These are phyloP conservation scores for Stachybotrys echinatus DNA, from an alignment of 2,329 filamentous ascomycete species.

Conservation along the genomic window DNA sequence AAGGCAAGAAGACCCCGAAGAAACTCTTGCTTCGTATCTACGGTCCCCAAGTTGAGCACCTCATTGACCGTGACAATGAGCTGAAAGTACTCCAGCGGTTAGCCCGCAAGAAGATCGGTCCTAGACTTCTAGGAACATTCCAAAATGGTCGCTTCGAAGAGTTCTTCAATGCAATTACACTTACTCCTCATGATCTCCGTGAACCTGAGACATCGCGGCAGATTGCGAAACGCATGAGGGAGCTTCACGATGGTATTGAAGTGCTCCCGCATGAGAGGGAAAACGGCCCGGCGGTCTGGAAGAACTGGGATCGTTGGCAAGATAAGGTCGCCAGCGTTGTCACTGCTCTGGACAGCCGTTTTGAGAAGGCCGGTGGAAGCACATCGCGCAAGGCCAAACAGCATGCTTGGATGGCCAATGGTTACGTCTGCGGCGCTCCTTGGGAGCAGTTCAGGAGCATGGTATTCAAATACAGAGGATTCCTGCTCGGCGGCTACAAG, in stretches of 20 bases:
- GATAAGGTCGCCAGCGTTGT: constrained; percentile 58
- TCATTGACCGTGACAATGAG: constrained; percentile 91
- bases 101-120: constrained; percentile 88
- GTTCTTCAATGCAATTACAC: constrained; percentile 78
- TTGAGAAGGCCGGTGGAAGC: constrained; percentile 35
- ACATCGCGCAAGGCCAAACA: constrained; percentile 18
- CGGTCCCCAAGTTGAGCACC: constrained; percentile 87
- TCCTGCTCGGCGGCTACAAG: constrained; percentile 69
- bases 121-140: constrained; percentile 85
- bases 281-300: constrained; percentile 77
- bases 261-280: constrained; percentile 72
- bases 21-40: constrained; percentile 90
- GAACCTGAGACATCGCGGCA: constrained; percentile 79
- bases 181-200: constrained; percentile 72
- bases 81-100: constrained; percentile 80
- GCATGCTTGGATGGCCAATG: constrained; percentile 60
- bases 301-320: constrained; percentile 93
- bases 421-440: constrained; percentile 75
- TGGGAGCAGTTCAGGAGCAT: constrained; percentile 73
- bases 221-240: constrained; percentile 96
- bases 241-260: constrained; percentile 90
- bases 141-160: constrained; percentile 94
- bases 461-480: constrained; percentile 71
- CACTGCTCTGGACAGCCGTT: constrained; percentile 51
- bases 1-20: constrained; percentile 39